Base-by-base conservation (phyloP, 352 stramenopile species). In the Globisporangium nodosum region DNA sequence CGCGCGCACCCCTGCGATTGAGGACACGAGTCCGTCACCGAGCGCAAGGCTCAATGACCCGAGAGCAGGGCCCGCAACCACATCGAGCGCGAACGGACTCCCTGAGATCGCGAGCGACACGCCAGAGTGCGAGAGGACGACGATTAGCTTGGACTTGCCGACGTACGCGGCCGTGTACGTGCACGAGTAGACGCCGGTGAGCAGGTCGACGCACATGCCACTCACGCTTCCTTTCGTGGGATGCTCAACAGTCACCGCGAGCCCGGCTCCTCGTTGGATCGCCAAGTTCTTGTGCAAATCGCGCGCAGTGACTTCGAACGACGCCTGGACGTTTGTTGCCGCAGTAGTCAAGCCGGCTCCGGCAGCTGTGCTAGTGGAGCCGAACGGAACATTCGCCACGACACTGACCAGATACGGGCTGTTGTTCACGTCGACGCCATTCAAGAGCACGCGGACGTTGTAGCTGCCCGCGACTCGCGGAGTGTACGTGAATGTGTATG, bases 401-500 rank as follows among this genome's bases (percentile, higher is more conserved):
- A 88, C 72, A 1, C 64, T 83, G 37, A 88, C 65, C 0, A 49
- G 21, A 35, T 89, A 92, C 15, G 83, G 83, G 49, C 75, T 87
- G 42, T 88, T 82, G 52, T 80, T 69, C 7, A 92, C 68, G 12
- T 82, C 61, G 3, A 62, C 51, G 7, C 62, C 68, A 35, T 72
- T 71, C 33, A 78, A 65, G 0, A 58, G 74, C 47, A 90, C 56
- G 31, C 73, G 61, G n/a, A 91, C 60, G 6, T 56, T 71, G 54
- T 85, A 88, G 24, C 35, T 75, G 1, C 78, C 78, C 48, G 45
- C 56, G 5, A 83, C 56, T 31, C 66, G 69, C 45, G 76, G 72
- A 12, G 61, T 80, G 50, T 85, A 88, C 27, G 54, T 74, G 21
- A 84, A 59, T 2, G 50, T 60, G 49, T 83, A 88, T 2, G 71